Evolutionary conservation across 495 filamentous ascomycete species (phyloP).

Genomic region (Lasiosphaeriaceae sp.): DNA sequence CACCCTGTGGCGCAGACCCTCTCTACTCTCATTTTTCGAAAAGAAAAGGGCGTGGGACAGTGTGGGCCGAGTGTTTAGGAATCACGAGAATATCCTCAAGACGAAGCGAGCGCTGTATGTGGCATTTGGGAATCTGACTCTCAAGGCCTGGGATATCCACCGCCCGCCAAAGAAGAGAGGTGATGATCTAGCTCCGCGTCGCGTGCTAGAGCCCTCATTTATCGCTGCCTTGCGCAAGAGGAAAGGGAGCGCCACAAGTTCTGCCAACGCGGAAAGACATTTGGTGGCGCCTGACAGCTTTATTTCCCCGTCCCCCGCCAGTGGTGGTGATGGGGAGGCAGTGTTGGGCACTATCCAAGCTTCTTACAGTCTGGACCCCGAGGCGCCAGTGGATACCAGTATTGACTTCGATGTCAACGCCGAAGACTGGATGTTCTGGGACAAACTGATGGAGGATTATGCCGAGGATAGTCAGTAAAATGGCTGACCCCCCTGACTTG

Average conservation of each 20-base stretch:
- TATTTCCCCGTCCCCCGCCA: no score
- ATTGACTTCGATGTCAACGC: neutral
- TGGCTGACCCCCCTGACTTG: no score
- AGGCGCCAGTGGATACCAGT: no score
- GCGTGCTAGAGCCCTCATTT: conserved; percentile 4
- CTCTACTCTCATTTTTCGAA: conserved; percentile 5
- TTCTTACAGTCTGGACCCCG: no score
- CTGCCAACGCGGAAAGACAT: no score
- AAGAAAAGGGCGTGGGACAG: conserved; percentile 4
- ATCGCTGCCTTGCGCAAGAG: conserved; percentile 5
- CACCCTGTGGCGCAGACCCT: conserved; percentile 1
- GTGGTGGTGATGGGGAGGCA: no score
- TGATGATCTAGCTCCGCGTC: neutral
- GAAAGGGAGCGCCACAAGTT: no score
- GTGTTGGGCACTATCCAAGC: no score
- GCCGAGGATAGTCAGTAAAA: neutral
- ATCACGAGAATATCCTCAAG: conserved; percentile 9
- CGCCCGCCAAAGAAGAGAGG: neutral
- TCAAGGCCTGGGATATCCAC: conserved; percentile 15
- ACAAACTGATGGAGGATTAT: conserved; percentile 6
- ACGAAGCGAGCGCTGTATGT: conserved; percentile 8
- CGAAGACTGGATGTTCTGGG: conserved; percentile 14
- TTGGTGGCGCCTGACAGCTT: no score
- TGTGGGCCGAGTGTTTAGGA: conserved; percentile 7
- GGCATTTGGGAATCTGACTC: conserved; percentile 6